Conservation (phyloP, 2,329 filamentous ascomycete genomes). For the Rhinocladiella mackenziei region DNA sequence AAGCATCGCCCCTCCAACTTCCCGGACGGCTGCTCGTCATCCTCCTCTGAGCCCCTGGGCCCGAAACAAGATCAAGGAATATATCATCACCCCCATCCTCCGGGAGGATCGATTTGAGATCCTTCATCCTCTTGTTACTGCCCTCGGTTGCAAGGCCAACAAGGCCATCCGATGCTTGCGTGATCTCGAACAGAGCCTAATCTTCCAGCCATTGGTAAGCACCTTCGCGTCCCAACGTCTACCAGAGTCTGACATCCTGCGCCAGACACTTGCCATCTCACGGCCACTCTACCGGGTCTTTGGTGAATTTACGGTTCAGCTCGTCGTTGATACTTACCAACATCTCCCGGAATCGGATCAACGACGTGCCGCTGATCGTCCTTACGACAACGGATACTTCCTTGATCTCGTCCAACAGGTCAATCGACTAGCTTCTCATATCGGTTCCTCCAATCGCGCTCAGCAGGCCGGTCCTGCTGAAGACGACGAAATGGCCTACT, state of each 20-base stretch:
- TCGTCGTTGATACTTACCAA: constrained; percentile 84
- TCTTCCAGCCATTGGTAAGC: constrained; percentile 83
- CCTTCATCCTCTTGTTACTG: constrained; percentile 74
- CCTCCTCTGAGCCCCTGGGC: constrained; percentile 65
- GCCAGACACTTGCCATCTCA: constrained; percentile 68
- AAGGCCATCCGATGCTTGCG: constrained; percentile 87
- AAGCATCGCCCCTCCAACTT: constrained; percentile 50
- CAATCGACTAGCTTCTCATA: constrained; percentile 78
- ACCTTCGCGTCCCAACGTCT: constrained; percentile 57
- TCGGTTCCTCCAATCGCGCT: constrained; percentile 65
- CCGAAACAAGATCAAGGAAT: constrained; percentile 72
- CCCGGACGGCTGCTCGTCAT: constrained; percentile 47
- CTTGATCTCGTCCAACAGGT: constrained; percentile 95
- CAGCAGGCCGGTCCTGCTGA: constrained; percentile 51
- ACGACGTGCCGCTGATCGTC: constrained; percentile 75
- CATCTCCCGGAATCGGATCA: constrained; percentile 82
- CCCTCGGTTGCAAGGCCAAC: constrained; percentile 64
- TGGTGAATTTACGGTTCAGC: constrained; percentile 83
- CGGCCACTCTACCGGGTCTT: constrained; percentile 79
- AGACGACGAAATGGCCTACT: constrained; percentile 48
- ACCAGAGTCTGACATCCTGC: constrained; percentile 63
- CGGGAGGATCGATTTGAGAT: constrained; percentile 68
- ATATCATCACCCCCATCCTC: constrained; percentile 73
- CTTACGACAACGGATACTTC: constrained; percentile 95
- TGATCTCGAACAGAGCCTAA: constrained; percentile 88